These are phyloP conservation scores for Solanum virginianum DNA, from an alignment of 257 asterid genomes.

Conservation along the genomic window DNA sequence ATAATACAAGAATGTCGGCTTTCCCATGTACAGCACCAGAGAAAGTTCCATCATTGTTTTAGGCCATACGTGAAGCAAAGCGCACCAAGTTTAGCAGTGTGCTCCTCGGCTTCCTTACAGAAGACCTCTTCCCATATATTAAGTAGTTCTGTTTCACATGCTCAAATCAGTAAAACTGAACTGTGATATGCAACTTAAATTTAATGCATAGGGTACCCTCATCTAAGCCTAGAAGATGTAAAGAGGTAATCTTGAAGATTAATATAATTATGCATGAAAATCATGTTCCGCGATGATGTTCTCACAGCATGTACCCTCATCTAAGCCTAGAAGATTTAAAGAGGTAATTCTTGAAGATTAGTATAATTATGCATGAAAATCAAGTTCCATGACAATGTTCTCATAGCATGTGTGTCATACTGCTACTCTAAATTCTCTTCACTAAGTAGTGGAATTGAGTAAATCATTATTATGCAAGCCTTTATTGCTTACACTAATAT, in stretches of 20 bases:
- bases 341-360: background rate
- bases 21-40: background rate
- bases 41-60: constrained; percentile 10
- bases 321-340: background rate
- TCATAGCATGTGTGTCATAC: background rate
- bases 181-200: background rate
- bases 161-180: constrained; percentile 4
- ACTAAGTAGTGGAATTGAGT: background rate
- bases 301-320: background rate
- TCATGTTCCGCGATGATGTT: background rate
- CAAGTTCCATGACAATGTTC: background rate
- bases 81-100: constrained; percentile 27
- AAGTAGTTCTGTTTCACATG: constrained; percentile 37
- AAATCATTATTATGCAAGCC: background rate
- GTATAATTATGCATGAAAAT: background rate
- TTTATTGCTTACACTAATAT: background rate
- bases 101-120: constrained; percentile 31
- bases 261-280: background rate
- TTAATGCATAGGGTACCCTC: background rate
- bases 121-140: constrained; percentile 66
- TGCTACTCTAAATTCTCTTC: background rate
- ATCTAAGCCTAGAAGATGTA: background rate
- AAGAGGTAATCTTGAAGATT: background rate
- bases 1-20: background rate
- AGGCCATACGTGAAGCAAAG: constrained; percentile 35